Percentiles rank a stretch among this genome's conserved stretches.
These are phyloP conservation scores for Phytophthora palmivora DNA, from an alignment of 352 stramenopile species.

Conservation along the genomic window DNA sequence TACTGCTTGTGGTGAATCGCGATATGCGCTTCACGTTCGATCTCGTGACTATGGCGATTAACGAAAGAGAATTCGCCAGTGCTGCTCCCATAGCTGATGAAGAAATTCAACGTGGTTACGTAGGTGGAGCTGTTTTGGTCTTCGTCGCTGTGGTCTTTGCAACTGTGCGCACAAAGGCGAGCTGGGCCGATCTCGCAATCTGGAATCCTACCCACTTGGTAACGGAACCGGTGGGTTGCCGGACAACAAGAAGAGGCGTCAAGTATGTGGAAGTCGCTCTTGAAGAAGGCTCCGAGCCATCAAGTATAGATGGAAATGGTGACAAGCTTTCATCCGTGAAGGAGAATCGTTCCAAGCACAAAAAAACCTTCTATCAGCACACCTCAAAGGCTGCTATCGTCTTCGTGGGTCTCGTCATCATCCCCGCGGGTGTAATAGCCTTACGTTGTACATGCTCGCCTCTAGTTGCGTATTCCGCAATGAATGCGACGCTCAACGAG, in stretches of 20 bases:
- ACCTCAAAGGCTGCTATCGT: not conserved
- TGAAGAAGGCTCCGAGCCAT: slow-evolving; percentile 8
- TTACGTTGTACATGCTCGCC: slow-evolving; percentile 14
- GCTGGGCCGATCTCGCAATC: slow-evolving; percentile 11
- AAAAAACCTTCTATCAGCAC: slow-evolving; percentile 1
- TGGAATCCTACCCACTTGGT: slow-evolving; percentile 29
- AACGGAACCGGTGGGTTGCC: not conserved
- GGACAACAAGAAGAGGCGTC: not conserved
- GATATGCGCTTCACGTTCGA: slow-evolving; percentile 53
- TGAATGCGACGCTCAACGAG: slow-evolving; percentile 25
- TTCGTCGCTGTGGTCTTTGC: slow-evolving; percentile 14
- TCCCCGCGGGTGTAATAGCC: slow-evolving; percentile 9
- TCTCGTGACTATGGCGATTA: slow-evolving; percentile 19
- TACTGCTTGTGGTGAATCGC: slow-evolving; percentile 43
- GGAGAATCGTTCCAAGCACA: not conserved
- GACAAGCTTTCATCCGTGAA: not conserved
- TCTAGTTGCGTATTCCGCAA: slow-evolving; percentile 14
- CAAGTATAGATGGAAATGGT: not conserved
- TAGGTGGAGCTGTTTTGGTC: slow-evolving; percentile 20
- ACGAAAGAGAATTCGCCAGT: slow-evolving; percentile 15
- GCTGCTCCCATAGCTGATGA: slow-evolving; percentile 36
- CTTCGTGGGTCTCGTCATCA: slow-evolving; percentile 3
- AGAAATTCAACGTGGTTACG: slow-evolving; percentile 41
- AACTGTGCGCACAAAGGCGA: slow-evolving; percentile 2
- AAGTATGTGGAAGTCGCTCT: slow-evolving; percentile 21